Evolutionary conservation across 164 flowering plant species (phyloP), one percentile per base, ranked within the genome.

Genomic region (Magnolia officinalis): DNA sequence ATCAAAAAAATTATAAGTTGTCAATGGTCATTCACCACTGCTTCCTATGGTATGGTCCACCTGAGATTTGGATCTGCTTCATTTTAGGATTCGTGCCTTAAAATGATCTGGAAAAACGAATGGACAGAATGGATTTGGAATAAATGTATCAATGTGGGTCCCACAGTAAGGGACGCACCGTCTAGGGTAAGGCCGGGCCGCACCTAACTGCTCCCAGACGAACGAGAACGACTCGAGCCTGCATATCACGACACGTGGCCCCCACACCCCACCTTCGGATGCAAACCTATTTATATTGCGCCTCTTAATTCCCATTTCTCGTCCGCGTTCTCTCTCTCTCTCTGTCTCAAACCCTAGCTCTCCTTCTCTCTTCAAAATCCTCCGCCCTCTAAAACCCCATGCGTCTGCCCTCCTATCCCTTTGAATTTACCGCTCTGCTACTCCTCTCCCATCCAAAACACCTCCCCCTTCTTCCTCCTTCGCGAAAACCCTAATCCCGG

Each of bases 241-340:
- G 71, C 76, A 81, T 77, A 81, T 87, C 3, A 67, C 21, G 89
- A 80, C 91, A 90, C 88, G 94, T 88, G 89, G 84, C 72, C 23
- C 73, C 80, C 45, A 74, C 71, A 37, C 75, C 64, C 49, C 75
- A 55, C 70, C 81, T 83, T 78, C 88, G 93, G 92, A 94, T 87
- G 88, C 92, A 94, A 92, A 92, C 98, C 93, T 92, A 94, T 94
- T 94, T 94, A 94, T 91, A 89, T 94, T 86, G 85, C 90, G 37
- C 83, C 70, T 89, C 85, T 81, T 76, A 84, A 76, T 85, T 82
- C 74, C 23, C 69, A 2, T 75, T 78, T 84, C 86, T 80, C 45
- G 81, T 87, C 89, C 89, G 86, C 75, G 50, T 64, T 74, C 59
- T 19, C 70, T 37, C 6, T 3, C 4, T 37, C 75, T 2, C 26